Conservation (phyloP, 257 asterid genomes). For the Euphrasia confusa region DNA sequence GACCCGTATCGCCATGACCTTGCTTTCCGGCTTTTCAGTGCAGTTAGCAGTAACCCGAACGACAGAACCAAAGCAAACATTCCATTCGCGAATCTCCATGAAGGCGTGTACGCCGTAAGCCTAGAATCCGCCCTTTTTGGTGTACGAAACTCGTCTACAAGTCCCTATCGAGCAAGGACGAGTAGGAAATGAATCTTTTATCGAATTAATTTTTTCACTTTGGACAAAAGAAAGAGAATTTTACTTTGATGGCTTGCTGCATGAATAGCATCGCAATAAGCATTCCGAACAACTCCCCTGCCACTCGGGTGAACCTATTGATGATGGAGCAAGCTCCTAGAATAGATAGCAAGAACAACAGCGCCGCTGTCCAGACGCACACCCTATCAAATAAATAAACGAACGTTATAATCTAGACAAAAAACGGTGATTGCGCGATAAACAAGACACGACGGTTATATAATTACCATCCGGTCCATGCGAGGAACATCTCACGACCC, state of each 20-base stretch:
- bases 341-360: slow-evolving; percentile 69
- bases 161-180: slow-evolving; percentile 43
- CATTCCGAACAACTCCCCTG: slow-evolving; percentile 91
- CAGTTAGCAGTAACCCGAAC: slow-evolving; percentile 70
- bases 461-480: slow-evolving; percentile 86
- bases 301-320: slow-evolving; percentile 90
- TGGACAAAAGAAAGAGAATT: slow-evolving; percentile 1
- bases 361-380: slow-evolving; percentile 88
- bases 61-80: slow-evolving; percentile 81
- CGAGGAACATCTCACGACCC: slow-evolving; percentile 76
- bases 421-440: no score
- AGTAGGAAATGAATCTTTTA: slow-evolving; percentile 9
- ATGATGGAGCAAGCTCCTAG: slow-evolving; percentile 94
- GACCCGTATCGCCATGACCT: slow-evolving; percentile 91
- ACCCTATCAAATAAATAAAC: slow-evolving; percentile 48
- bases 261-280: slow-evolving; percentile 95
- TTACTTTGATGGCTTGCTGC: slow-evolving; percentile 81
- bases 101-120: slow-evolving; percentile 43
- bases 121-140: slow-evolving; percentile 54
- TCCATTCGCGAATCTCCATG: slow-evolving; percentile 89
- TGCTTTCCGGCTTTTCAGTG: slow-evolving; percentile 77
- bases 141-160: slow-evolving; percentile 80
- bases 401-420: background rate
- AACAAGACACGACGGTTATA: background rate
- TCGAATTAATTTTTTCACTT: no score